Base-by-base conservation (phyloP, 208 protist species). In the Leishmania amazonensis region DNA sequence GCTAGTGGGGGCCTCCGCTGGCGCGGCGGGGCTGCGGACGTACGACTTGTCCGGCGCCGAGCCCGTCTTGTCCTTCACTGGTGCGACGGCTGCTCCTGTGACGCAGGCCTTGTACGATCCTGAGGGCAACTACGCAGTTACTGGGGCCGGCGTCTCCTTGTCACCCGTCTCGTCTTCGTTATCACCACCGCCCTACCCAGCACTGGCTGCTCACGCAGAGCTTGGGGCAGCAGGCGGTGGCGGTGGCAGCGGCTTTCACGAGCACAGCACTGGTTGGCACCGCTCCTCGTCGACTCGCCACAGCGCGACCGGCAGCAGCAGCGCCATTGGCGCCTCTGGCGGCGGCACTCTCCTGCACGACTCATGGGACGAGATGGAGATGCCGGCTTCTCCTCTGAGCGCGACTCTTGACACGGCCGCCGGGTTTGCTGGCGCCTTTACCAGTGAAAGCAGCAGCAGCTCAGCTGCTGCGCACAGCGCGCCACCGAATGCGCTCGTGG, bases 51-150 rank as follows among this genome's bases (percentile, higher is more conserved):
- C 89, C 49, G 80, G 85, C 60, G 83, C 89, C 0, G 65, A 72
- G 7, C 83, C 89, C 7, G 42, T 78, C 24, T 78, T 90, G 45
- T 53, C 68, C 42, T 90, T 83, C 79, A 57, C 78, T 54, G 88
- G 84, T 6, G 72, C 80, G 40, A 95, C 89, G 1, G 78, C 85
- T 1, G 90, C 89, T 38, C 81, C 87, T 40, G 88, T 89, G 38
- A 93, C 90, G 67, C 94, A 97, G 83, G 85, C 85, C 60, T 67
- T 95, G 40, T 97, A 94, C 85, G 90, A 91, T 13, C 94, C 94
- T 4, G 94, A 94, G 49, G 94, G 94, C 40, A 65, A 85, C 38
- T 88, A 89, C 79, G 76, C 94, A 19, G 85, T 97, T 24, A 95
- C 90, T 45, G 83, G 87, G 9, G 89, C 92, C 28, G 94, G 91